Conservation (phyloP, 2,329 filamentous ascomycete species). For the Dothistroma septosporum region DNA sequence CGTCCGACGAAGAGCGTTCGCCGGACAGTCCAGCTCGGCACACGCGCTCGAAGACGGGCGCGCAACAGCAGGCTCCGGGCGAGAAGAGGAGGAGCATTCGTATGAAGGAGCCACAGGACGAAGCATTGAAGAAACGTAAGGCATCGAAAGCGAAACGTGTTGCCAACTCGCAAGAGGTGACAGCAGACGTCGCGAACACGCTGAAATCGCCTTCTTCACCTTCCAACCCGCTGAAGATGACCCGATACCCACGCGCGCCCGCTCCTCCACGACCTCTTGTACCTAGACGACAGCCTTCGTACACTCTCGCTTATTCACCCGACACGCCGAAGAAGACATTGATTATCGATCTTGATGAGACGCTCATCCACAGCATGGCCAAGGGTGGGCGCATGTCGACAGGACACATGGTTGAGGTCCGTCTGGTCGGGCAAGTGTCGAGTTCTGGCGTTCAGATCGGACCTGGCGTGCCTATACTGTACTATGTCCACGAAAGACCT, state of each 20-base stretch:
- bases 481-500: conserved; percentile 97
- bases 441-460: conserved; percentile 48
- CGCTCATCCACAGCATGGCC: conserved; percentile 94
- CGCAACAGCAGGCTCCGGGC: conserved; percentile 48
- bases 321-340: conserved; percentile 78
- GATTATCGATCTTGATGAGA: conserved; percentile 94
- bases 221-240: conserved; percentile 59
- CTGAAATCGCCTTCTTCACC: conserved; percentile 93
- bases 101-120: conserved; percentile 84
- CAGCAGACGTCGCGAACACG: conserved; percentile 59
- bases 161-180: conserved; percentile 32
- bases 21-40: conserved; percentile 50
- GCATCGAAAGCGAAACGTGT: conserved; percentile 53
- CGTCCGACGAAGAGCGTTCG: conserved; percentile 51
- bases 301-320: conserved; percentile 59
- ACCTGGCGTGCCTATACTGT: conserved; percentile 91
- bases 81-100: conserved; percentile 75
- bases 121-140: conserved; percentile 68
- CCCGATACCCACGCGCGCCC: conserved; percentile 85
- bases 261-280: conserved; percentile 86
- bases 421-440: conserved; percentile 25
- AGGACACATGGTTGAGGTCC: conserved; percentile 96
- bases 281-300: conserved; percentile 83
- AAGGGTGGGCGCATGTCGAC: conserved; percentile 94
- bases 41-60: conserved; percentile 59